These are phyloP conservation scores for Polytrichum formosum DNA, from an alignment of 225 moss, liverwort and hornwort genomes.

Conservation along the genomic window DNA sequence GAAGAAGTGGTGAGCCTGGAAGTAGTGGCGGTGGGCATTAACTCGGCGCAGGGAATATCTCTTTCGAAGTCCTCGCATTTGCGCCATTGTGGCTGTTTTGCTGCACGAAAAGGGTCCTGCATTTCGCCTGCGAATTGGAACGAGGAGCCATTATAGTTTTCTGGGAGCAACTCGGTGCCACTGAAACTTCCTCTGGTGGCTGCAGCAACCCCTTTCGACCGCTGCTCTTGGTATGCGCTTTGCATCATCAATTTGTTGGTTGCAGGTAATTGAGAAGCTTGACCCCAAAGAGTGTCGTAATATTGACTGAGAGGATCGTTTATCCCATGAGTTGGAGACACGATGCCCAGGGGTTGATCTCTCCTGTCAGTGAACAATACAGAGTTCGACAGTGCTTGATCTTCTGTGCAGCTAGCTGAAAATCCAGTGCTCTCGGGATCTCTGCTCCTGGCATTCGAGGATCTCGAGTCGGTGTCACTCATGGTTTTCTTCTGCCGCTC, in stretches of 20 bases:
- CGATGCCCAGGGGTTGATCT: conserved; percentile 19
- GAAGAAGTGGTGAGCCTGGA: conserved; percentile 15
- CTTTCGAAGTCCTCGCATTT: conserved; percentile 7
- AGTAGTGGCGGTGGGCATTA: conserved; percentile 1
- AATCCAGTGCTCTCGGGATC: conserved; percentile 38
- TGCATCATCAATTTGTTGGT: conserved; percentile 5
- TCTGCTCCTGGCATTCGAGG: conserved; percentile 21
- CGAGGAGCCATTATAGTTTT: conserved; percentile 11
- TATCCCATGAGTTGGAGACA: neutral
- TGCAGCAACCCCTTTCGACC: neutral
- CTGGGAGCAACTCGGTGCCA: conserved; percentile 8
- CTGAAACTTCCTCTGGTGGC: conserved; percentile 1
- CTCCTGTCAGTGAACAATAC: conserved; percentile 4
- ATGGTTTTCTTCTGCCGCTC: conserved; percentile 26
- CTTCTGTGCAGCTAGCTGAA: conserved; percentile 18
- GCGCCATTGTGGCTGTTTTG: conserved; percentile 11
- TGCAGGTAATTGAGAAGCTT: neutral
- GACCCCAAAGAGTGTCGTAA: conserved; percentile 22
- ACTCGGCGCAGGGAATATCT: neutral
- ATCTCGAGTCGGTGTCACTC: conserved; percentile 25
- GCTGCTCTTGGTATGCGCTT: neutral
- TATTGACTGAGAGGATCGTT: neutral
- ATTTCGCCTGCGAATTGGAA: conserved; percentile 15
- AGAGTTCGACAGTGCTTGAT: conserved; percentile 15
- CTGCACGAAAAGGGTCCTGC: neutral